These are phyloP conservation scores for Mycosphaerella sp. DNA, from an alignment of 2,329 filamentous ascomycete species.

Conservation along the genomic window DNA sequence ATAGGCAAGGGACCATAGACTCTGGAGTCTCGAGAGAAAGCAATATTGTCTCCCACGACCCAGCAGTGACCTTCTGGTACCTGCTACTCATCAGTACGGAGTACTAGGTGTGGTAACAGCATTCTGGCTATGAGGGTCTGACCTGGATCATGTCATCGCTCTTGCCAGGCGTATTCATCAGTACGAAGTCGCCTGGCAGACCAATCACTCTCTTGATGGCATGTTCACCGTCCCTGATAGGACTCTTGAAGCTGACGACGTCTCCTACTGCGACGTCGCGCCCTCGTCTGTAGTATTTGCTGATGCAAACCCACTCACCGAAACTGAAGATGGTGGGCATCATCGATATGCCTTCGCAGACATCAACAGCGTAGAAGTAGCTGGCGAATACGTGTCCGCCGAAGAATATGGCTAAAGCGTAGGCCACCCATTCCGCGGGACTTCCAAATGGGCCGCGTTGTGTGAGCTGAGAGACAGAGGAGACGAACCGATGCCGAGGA, in stretches of 20 bases:
- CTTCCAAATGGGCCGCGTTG: not conserved
- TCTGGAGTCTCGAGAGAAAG: slow-evolving; percentile 78
- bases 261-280: slow-evolving; percentile 70
- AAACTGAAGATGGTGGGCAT: slow-evolving; percentile 68
- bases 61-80: slow-evolving; percentile 90
- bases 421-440: not conserved
- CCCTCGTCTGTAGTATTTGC: slow-evolving; percentile 62
- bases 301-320: slow-evolving; percentile 64
- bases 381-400: slow-evolving; percentile 12
- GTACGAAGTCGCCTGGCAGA: slow-evolving; percentile 61
- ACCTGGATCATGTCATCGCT: slow-evolving; percentile 59
- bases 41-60: slow-evolving; percentile 81
- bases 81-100: slow-evolving; percentile 44
- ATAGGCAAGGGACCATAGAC: slow-evolving; percentile 81
- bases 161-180: slow-evolving; percentile 54
- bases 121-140: slow-evolving; percentile 2
- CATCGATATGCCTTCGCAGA: slow-evolving; percentile 74
- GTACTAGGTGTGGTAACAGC: too few relatives aligned
- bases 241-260: slow-evolving; percentile 71
- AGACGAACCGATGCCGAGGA: not conserved
- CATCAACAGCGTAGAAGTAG: slow-evolving; percentile 57
- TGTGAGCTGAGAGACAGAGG: not conserved
- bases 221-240: slow-evolving; percentile 47
- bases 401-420: slow-evolving; percentile 1
- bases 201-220: slow-evolving; percentile 70